Base-by-base conservation (phyloP, 208 protist species). In the Acanthamoeba lenticulata region DNA sequence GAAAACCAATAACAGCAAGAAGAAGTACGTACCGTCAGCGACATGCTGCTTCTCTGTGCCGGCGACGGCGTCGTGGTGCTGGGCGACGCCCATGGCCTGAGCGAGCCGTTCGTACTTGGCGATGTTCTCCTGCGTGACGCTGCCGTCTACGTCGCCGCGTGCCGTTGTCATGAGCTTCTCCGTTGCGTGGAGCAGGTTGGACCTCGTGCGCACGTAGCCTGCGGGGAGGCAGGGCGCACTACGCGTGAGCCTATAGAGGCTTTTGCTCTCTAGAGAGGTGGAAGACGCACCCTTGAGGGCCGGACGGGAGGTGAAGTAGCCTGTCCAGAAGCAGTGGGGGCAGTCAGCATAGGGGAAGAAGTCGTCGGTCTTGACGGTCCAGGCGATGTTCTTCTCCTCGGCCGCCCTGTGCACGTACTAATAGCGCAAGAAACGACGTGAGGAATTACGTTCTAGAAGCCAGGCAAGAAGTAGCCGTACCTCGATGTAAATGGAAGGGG, bases 311-410 rank as follows among this genome's bases (percentile, higher is more conserved):
- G 94, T 94, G 45, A 83, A 94, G 60, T 92, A 95, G 69, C 94
- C 94, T 1, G 94, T 94, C 94, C 94, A 95, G 42, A 79, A 94
- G 36, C 60, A 57, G 34, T 94, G 62, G 32, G 57, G 34, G n/a
- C 34, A 40, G 55, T 97, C 96, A 42, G 95, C 96, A 60, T 97
- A 97, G 24, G 96, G 96, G 27, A 97, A 95, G 62, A 97, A 97
- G 79, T 97, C 96, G 55, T 88, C 60, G 27, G 86, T 92, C 44
- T 92, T 92, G 42, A 92, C 47, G 19, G 49, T 38, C 86, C 86
- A 92, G 3, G 29, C 45, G 79, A 89, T 89, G 15, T 42, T 62
- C 34, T 60, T 55, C 29, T 89, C 79, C 49, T 89, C 79, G 34
- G 79, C 44, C 11, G 44, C 79, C 49, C 24, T 62, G 79, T 89